Evolutionary conservation across 441 rosid genomes (phyloP).

Genomic region (Erodium texanum): DNA sequence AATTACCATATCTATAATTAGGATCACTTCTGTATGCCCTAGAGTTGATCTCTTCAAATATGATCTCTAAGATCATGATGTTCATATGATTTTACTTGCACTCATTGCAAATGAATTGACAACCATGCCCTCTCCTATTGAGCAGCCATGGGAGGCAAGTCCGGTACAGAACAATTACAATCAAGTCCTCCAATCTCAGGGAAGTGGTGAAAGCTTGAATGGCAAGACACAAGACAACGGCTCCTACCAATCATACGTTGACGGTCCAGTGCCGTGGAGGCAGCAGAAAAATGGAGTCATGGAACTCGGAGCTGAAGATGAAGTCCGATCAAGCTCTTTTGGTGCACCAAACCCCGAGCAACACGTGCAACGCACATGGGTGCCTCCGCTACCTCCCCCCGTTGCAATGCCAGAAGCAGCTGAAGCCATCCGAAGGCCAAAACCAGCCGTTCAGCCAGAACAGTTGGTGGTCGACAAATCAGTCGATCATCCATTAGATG

Average conservation of each 20-base stretch:
- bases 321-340: conserved; percentile 26
- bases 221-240: conserved; percentile 35
- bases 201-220: conserved; percentile 29
- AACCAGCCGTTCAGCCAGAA: conserved; percentile 45
- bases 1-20: too few species aligned
- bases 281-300: conserved; percentile 57
- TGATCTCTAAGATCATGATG: background rate
- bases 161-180: conserved; percentile 38
- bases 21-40: background rate
- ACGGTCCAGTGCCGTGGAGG: conserved; percentile 54
- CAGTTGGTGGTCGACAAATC: conserved; percentile 37
- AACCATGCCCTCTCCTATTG: conserved; percentile 12
- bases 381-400: conserved; percentile 92
- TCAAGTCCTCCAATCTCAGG: conserved; percentile 30
- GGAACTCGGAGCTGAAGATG: conserved; percentile 51
- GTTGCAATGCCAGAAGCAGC: conserved; percentile 86
- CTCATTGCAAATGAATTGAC: conserved; percentile 12
- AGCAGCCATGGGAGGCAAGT: conserved; percentile 72
- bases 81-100: background rate
- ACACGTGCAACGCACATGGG: conserved; percentile 60
- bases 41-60: background rate
- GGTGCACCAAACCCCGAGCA: conserved; percentile 33
- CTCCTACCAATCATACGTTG: conserved; percentile 32
- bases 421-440: conserved; percentile 80
- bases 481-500: conserved; percentile 26